These are phyloP conservation scores for Citrus sp. DNA, from an alignment of 345 rosid species.

Conservation along the genomic window DNA sequence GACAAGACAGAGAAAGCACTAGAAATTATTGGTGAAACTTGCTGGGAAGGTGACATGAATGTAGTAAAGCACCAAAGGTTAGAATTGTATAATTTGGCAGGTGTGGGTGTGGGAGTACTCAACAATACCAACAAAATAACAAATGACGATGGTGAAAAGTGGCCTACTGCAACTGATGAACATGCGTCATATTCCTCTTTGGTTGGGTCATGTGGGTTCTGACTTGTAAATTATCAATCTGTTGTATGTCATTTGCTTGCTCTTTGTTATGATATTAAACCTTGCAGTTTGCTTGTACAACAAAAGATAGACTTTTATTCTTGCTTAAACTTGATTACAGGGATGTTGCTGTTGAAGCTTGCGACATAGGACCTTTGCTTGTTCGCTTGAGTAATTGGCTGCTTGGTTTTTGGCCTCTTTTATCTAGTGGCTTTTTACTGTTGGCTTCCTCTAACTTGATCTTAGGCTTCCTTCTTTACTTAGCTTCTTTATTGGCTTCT, in stretches of 20 bases:
- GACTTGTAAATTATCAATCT: neutral
- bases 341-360: too few relatives aligned
- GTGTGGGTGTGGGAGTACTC: constrained; percentile 40
- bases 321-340: too few relatives aligned
- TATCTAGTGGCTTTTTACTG: too few relatives aligned
- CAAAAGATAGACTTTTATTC: too few relatives aligned
- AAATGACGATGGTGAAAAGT: constrained; percentile 17
- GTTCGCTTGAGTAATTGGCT: too few relatives aligned
- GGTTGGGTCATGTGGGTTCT: constrained; percentile 83
- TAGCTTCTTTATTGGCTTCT: too few relatives aligned
- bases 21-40: constrained; percentile 59
- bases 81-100: constrained; percentile 57
- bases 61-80: constrained; percentile 41
- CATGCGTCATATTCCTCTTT: constrained; percentile 83
- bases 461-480: too few relatives aligned
- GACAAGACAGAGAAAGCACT: constrained; percentile 56
- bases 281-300: too few relatives aligned
- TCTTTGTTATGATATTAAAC: too few relatives aligned
- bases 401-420: too few relatives aligned
- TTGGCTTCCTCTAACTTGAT: too few relatives aligned
- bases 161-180: constrained; percentile 49
- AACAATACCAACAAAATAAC: constrained; percentile 22
- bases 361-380: too few relatives aligned
- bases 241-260: neutral
- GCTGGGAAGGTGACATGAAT: constrained; percentile 79